These are phyloP conservation scores for Gentiana dahurica DNA, from an alignment of 257 asterid species.

Conservation along the genomic window DNA sequence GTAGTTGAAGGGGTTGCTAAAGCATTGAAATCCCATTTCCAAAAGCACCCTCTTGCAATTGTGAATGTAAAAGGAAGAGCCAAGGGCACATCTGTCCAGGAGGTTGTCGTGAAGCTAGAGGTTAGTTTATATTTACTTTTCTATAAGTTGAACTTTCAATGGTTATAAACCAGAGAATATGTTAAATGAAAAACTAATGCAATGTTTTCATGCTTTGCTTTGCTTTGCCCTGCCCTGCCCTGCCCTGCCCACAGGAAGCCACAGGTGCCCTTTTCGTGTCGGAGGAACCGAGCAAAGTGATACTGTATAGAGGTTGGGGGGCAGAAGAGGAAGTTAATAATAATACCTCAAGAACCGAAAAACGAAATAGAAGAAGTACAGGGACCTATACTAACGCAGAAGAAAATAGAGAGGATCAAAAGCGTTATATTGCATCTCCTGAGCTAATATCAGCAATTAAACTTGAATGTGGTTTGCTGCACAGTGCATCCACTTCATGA, in stretches of 20 bases:
- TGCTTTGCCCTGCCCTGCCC: background rate
- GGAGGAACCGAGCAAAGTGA: slow-evolving; percentile 92
- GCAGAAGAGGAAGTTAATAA: slow-evolving; percentile 27
- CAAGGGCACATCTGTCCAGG: slow-evolving; percentile 81
- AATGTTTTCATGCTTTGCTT: background rate
- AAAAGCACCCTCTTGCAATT: slow-evolving; percentile 77
- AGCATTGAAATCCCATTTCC: slow-evolving; percentile 55
- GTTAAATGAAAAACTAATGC: background rate
- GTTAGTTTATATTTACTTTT: slow-evolving; percentile 22
- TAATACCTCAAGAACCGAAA: slow-evolving; percentile 10
- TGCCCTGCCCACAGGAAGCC: slow-evolving; percentile 50
- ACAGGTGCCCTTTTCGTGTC: slow-evolving; percentile 86
- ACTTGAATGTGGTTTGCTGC: slow-evolving; percentile 65
- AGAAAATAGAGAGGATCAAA: slow-evolving; percentile 13
- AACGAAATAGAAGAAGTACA: slow-evolving; percentile 6
- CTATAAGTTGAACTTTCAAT: too few relatives aligned
- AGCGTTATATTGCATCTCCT: slow-evolving; percentile 35
- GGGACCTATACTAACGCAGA: background rate
- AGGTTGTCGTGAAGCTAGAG: slow-evolving; percentile 78
- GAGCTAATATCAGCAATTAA: slow-evolving; percentile 82
- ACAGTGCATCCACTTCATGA: slow-evolving; percentile 10
- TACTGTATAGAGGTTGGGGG: slow-evolving; percentile 89
- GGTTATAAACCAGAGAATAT: too few relatives aligned
- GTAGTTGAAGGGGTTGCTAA: slow-evolving; percentile 55
- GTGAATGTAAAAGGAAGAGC: slow-evolving; percentile 94